A percentile compares a stretch with the other conserved stretches of the same genome.
These are phyloP conservation scores for Pseudogymnoascus sp. DNA, from an alignment of 2,329 filamentous ascomycete genomes.

Conservation along the genomic window DNA sequence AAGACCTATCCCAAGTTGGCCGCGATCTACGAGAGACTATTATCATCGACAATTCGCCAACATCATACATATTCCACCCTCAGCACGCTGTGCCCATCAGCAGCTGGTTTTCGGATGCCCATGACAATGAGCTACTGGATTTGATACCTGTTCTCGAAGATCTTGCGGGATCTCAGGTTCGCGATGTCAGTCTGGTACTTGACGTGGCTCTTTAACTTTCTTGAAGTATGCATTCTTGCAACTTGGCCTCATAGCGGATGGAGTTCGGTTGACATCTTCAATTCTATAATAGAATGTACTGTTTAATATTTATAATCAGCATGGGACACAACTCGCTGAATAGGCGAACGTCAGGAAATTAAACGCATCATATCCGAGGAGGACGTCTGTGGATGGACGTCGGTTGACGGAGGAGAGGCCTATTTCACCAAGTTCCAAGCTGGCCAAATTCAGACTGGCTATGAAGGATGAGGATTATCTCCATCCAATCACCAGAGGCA, in stretches of 20 bases:
- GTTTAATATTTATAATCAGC: constrained; percentile 32
- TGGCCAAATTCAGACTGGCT: constrained; percentile 8
- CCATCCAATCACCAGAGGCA: constrained; percentile 1
- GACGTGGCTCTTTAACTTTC: constrained; percentile 65
- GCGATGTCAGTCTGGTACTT: constrained; percentile 94
- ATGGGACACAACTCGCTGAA: constrained; percentile 15
- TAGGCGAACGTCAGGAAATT: constrained; percentile 11
- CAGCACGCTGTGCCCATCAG: constrained; percentile 98
- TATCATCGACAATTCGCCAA: constrained; percentile 98
- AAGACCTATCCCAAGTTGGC: constrained; percentile 95
- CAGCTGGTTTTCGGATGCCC: constrained; percentile 99
- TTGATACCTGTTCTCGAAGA: constrained; percentile 98
- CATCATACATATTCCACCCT: constrained; percentile 98
- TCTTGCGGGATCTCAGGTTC: constrained; percentile 76
- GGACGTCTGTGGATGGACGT: background rate
- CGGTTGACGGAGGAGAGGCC: constrained; percentile 1
- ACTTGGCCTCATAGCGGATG: constrained; percentile 31
- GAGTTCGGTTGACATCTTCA: constrained; percentile 32
- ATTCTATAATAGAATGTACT: constrained; percentile 32
- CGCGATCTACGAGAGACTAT: constrained; percentile 95
- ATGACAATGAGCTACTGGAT: constrained; percentile 97
- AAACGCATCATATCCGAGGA: constrained; percentile 4
- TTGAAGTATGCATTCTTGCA: constrained; percentile 25
- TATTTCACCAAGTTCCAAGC: constrained; percentile 7
- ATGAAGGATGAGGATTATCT: constrained; percentile 7